phyloP scores from a whole-genome alignment of 1,139 yeast species.

The Debaryomycetaceae sp. region DNA sequence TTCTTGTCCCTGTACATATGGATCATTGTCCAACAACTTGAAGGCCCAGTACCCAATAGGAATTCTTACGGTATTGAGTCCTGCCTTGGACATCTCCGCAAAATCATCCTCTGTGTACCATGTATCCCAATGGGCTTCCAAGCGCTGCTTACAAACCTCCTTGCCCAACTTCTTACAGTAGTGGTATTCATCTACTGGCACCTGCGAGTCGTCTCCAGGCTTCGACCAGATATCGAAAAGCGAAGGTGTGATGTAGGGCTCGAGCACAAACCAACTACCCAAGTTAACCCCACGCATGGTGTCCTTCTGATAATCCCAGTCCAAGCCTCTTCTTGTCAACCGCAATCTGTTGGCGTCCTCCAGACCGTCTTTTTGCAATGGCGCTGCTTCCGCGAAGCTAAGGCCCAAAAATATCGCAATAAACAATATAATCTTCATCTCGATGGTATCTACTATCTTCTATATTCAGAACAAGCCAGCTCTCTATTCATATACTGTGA shows the following conservation, averaged over 20 bases:
- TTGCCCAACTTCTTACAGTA: constrained; percentile 62
- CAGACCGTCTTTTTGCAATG: neutral
- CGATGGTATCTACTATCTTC: too few species aligned
- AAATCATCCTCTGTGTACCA: constrained; percentile 81
- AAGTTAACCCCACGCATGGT: constrained; percentile 76
- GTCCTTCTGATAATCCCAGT: constrained; percentile 48
- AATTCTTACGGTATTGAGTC: constrained; percentile 82
- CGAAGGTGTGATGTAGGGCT: constrained; percentile 81
- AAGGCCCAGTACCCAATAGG: constrained; percentile 99
- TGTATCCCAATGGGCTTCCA: constrained; percentile 72
- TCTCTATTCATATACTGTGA: too few species aligned
- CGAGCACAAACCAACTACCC: constrained; percentile 92
- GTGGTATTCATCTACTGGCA: constrained; percentile 87
- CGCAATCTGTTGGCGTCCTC: neutral
- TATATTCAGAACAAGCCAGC: too few species aligned
- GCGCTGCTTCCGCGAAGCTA: constrained; percentile 1
- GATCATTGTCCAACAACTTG: constrained; percentile 59
- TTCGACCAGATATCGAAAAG: constrained; percentile 52
- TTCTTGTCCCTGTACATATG: constrained; percentile 85
- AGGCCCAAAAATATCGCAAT: neutral
- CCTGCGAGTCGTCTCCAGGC: constrained; percentile 28
- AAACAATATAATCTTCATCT: neutral
- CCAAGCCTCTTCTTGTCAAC: constrained; percentile 6
- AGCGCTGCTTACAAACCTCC: constrained; percentile 47
- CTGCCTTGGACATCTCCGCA: constrained; percentile 54